phyloP scores from a whole-genome alignment of 768 basidiomycete species.

The Macrolepiota fuliginosa region DNA sequence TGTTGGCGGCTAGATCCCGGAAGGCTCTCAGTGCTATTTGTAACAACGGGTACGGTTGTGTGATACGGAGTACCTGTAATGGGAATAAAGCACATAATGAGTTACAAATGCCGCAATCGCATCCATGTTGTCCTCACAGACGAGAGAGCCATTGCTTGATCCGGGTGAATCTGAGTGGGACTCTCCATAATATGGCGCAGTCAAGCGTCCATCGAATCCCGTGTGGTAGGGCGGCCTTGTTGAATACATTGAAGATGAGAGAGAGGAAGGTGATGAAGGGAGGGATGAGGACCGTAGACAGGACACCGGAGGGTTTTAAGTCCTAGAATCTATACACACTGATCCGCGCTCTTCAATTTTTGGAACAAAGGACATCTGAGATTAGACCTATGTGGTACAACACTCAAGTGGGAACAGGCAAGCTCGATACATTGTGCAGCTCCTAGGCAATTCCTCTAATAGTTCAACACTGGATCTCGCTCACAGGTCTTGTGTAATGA shows the following conservation, averaged over 20 bases:
- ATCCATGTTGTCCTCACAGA: neutral
- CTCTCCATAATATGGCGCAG: neutral
- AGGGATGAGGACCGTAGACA: neutral
- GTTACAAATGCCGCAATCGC: neutral
- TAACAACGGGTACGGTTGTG: neutral
- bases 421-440: neutral
- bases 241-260: neutral
- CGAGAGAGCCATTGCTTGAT: conserved; percentile 9
- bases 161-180: neutral
- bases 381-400: neutral
- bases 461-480: neutral
- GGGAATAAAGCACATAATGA: neutral
- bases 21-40: neutral
- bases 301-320: neutral
- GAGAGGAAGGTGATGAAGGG: neutral
- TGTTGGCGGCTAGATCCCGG: neutral
- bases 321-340: neutral
- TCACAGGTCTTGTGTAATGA: neutral
- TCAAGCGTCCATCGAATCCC: neutral
- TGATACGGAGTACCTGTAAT: conserved; percentile 9
- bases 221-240: neutral
- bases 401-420: neutral
- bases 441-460: neutral
- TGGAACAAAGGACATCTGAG: conserved; percentile 2
- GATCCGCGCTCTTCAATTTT: conserved; percentile 2